Base-by-base conservation (phyloP, 2,329 filamentous ascomycete species). In the Byssoonygena ceratinophila region DNA sequence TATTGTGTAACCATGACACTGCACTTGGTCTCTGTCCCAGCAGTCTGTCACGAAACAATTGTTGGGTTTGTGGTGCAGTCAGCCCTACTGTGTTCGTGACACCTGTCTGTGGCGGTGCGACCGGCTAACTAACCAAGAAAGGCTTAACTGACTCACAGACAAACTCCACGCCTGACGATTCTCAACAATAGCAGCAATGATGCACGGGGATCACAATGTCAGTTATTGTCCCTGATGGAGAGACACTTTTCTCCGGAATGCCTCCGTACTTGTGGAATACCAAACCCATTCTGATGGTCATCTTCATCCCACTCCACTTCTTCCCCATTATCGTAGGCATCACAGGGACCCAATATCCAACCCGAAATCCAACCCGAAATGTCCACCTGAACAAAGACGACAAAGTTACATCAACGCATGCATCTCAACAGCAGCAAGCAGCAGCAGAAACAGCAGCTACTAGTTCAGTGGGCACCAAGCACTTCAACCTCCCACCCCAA, bases 71-170 rank as follows among this genome's bases (percentile, higher is more conserved):
- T 27, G 47, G 47, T 37, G 47, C 47, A 50, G 47, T 43, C 47
- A 50, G 47, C 47, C 47, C 37, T 50, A 50, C 23, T 25, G 47
- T 34, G 27, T 41, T 50, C 12, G 47, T 50, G 47, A 32, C 37
- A 43, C 46, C 25, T 11, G 8, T 16, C 29, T 36, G 45, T 45
- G 27, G 43, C 43, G 43, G 43, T 20, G 43, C 22, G 40, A 14
- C n/a, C n/a, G n/a, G n/a, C n/a, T n/a, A 36, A 36, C 18, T 6
- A 7, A 11, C n/a, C 18, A 11, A 23, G 23, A 40, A 40, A 40
- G 37, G 37, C 37, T 40, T 40, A 9, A 18, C 9, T 3, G 2
- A 5, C 7, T 29, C 9, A 9, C 27, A 29, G 34, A 5, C 14
- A 7, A 16, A 18, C 34, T 18, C 4, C 36, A 39, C 20, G 36